A percentile compares a stretch with the other conserved stretches of the same genome.
These are phyloP conservation scores for Oldenlandia corymbosa DNA, from an alignment of 257 asterid genomes.

Conservation along the genomic window DNA sequence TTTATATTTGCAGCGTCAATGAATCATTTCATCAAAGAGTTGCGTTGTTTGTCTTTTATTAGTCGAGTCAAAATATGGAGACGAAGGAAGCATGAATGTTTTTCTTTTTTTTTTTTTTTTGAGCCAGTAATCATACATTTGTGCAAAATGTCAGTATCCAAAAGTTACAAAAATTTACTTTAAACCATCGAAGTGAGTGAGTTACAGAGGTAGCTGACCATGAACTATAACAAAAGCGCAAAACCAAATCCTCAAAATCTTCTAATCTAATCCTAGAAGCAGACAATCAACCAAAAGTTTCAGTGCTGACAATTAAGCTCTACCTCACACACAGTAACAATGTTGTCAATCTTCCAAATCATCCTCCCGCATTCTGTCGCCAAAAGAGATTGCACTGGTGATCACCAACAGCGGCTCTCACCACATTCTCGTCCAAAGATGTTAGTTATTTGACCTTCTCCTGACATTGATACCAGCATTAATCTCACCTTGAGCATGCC, in stretches of 20 bases:
- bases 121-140: not conserved
- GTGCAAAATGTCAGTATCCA: not conserved
- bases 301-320: conserved; percentile 24
- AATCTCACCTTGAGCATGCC: conserved; percentile 96
- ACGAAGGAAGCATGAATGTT: too few species aligned
- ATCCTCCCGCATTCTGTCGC: conserved; percentile 95
- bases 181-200: conserved; percentile 8
- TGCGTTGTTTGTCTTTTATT: too few species aligned
- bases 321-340: conserved; percentile 98
- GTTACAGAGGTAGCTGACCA: conserved; percentile 14
- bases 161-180: conserved; percentile 1
- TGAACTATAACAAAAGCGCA: conserved; percentile 12
- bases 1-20: too few species aligned
- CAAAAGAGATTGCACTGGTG: conserved; percentile 85
- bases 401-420: conserved; percentile 97
- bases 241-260: conserved; percentile 8
- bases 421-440: conserved; percentile 96
- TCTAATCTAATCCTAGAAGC: conserved; percentile 22
- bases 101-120: too few species aligned
- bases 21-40: too few species aligned
- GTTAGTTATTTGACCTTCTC: conserved; percentile 97
- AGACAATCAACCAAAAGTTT: conserved; percentile 20
- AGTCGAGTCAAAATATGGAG: too few species aligned
- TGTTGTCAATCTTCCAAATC: conserved; percentile 98
- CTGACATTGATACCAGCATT: conserved; percentile 98